Base-by-base conservation (phyloP, 2,329 filamentous ascomycete genomes). In the Epichloe uncinata region DNA sequence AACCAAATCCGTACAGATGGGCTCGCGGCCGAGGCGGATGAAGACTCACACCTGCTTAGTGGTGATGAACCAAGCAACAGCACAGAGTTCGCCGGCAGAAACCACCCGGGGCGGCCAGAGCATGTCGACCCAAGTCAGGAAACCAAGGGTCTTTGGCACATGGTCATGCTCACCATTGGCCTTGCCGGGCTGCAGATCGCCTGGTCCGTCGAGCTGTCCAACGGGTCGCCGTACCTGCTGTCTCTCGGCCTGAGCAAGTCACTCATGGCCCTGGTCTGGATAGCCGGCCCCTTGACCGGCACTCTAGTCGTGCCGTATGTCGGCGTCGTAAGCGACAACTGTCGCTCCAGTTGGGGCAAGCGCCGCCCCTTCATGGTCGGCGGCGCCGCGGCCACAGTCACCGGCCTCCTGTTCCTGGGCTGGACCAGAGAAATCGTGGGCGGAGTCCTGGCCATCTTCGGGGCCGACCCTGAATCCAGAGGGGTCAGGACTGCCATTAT, bases 161-260 rank as follows among this genome's bases (percentile, higher is more conserved):
- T 97, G 59, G 78, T 94, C 57, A 71, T 95, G 54, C 71, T 97
- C 66, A 95, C 91, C 6, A 73, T 96, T 54, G 82, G 86, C 62
- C 86, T 95, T 57, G 87, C 87, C 53, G 91, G 87, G 22, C 72
- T 97, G 54, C 91, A 97, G 69, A 85, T 97, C 57, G 89, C 91
- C 30, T 97, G 91, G 91, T 90, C 90, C 1, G 89, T 95, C 41
- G 91, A 97, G 66, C 74, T 95, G 41, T 95, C 89, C 49, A 91
- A 95, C 70, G 90, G 90, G 58, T 95, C 91, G 48, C 86, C 87
- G 5, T 93, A 85, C 61, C 71, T 93, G 40, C 71, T 91, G 40
- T 89, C 86, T 1, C 77, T 93, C 33, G 87, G 87, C 11, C 75
- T 93, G 66, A 88, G 82, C 74, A 90, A 91, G 69, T 84, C 85